Conservation (phyloP, 2,329 filamentous ascomycete genomes). For the Colletotrichum cereale region DNA sequence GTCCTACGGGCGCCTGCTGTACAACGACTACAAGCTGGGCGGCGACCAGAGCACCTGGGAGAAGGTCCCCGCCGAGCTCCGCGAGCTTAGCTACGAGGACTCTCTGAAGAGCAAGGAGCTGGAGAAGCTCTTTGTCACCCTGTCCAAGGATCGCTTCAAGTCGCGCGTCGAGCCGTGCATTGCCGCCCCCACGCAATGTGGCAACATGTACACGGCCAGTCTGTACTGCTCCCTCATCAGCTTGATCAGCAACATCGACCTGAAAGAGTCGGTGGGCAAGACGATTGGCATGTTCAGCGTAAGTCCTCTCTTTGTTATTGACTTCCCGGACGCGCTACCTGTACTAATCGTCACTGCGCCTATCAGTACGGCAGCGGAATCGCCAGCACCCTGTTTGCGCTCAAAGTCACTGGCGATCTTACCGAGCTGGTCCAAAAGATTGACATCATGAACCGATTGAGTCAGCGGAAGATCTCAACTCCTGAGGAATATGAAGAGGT, state of each 20-base stretch:
- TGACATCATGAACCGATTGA: constrained; percentile 18
- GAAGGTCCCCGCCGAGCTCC: constrained; percentile 81
- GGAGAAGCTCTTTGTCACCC: constrained; percentile 87
- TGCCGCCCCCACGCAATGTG: constrained; percentile 82
- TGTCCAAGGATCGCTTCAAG: constrained; percentile 87
- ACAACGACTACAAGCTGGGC: constrained; percentile 84
- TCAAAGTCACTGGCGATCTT: constrained; percentile 45
- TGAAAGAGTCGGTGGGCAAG: constrained; percentile 13
- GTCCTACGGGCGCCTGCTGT: constrained; percentile 86
- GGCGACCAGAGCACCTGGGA: constrained; percentile 77
- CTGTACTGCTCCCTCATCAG: constrained; percentile 68
- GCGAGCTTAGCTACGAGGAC: constrained; percentile 82
- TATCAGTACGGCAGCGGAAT: constrained; percentile 19
- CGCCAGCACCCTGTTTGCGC: constrained; percentile 24
- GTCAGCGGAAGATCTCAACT: constrained; percentile 45
- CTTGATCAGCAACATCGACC: constrained; percentile 63
- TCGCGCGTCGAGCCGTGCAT: constrained; percentile 81
- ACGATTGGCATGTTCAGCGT: constrained; percentile 32
- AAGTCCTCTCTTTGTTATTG: neutral
- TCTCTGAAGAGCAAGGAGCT: constrained; percentile 84
- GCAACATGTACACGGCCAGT: constrained; percentile 74
- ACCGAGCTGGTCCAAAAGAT: constrained; percentile 60
- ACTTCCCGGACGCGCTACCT: neutral
- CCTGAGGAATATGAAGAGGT: constrained; percentile 82
- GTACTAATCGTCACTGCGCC: neutral